Conservation (phyloP, 2,329 filamentous ascomycete species). For the Periconia macrospinosa region DNA sequence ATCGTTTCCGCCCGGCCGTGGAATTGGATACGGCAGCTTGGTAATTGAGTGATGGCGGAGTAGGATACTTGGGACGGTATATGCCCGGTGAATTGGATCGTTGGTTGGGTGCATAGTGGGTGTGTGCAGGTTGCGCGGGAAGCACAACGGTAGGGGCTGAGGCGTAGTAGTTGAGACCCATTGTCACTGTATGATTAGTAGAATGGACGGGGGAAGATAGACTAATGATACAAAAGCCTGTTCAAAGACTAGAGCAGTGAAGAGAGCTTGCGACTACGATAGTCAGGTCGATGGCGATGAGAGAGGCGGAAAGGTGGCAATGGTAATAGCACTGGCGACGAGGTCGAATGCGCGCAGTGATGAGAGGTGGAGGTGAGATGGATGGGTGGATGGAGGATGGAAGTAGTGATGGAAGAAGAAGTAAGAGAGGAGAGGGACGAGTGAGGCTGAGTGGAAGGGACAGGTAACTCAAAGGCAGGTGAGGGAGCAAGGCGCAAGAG, state of each 20-base stretch:
- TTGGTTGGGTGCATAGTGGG: slow-evolving; percentile 38
- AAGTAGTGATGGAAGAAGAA: slow-evolving; percentile 9
- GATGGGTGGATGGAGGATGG: slow-evolving; percentile 14
- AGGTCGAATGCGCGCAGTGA: slow-evolving; percentile 17
- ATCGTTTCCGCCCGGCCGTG: slow-evolving; percentile 71
- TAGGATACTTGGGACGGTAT: slow-evolving; percentile 44
- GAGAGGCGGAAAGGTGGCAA: slow-evolving; percentile 8
- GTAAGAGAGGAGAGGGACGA: slow-evolving; percentile 17
- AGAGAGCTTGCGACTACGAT: slow-evolving; percentile 26
- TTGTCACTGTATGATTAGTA: slow-evolving; percentile 47
- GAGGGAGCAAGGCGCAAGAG: slow-evolving; percentile 17
- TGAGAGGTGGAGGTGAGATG: slow-evolving; percentile 10
- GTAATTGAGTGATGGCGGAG: slow-evolving; percentile 48
- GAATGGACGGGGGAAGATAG: slow-evolving; percentile 26
- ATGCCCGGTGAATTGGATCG: slow-evolving; percentile 39
- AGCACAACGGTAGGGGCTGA: slow-evolving; percentile 52
- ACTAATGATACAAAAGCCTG: slow-evolving; percentile 38
- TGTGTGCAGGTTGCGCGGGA: slow-evolving; percentile 44
- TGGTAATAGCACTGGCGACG: slow-evolving; percentile 14
- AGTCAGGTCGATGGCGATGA: slow-evolving; percentile 28
- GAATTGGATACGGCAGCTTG: slow-evolving; percentile 44
- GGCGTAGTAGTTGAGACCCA: slow-evolving; percentile 50
- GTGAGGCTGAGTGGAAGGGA: background rate
- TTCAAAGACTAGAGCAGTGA: slow-evolving; percentile 26
- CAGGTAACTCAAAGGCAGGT: slow-evolving; percentile 5